A percentile compares a stretch with the other conserved stretches of the same genome.
Conservation (phyloP, 257 asterid genomes). For the Penstemon davidsonii region DNA sequence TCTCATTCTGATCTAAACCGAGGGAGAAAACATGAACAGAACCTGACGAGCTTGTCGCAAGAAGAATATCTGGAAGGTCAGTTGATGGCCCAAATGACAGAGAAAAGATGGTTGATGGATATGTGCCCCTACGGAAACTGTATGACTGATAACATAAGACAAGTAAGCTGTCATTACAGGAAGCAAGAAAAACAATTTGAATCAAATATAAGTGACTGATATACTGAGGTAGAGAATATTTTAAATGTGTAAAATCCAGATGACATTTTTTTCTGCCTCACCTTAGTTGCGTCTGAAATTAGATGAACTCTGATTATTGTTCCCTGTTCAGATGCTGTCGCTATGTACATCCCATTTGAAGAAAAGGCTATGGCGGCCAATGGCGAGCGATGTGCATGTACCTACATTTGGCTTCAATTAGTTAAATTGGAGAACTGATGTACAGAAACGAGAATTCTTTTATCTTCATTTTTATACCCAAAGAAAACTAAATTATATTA, state of each 20-base stretch:
- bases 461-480: conserved; percentile 10
- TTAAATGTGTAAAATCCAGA: background rate
- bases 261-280: conserved; percentile 30
- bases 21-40: conserved; percentile 77
- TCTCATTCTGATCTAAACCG: conserved; percentile 57
- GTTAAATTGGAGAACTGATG: conserved; percentile 20
- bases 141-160: conserved; percentile 62
- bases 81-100: conserved; percentile 79
- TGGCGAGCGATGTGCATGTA: conserved; percentile 93
- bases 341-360: conserved; percentile 76
- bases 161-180: conserved; percentile 32
- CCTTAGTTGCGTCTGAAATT: conserved; percentile 88
- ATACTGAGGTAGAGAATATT: background rate
- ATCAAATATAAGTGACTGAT: conserved; percentile 6
- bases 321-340: conserved; percentile 94
- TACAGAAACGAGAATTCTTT: conserved; percentile 8
- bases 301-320: conserved; percentile 91
- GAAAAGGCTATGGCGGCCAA: conserved; percentile 81
- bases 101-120: conserved; percentile 78
- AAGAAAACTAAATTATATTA: conserved; percentile 16
- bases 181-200: conserved; percentile 20
- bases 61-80: conserved; percentile 80
- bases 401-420: conserved; percentile 53
- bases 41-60: conserved; percentile 94
- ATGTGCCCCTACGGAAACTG: conserved; percentile 97